Percentiles rank a stretch among this genome's conserved stretches.
Evolutionary conservation across 345 rosid species (phyloP).

Genomic region (Clarkia xantiana): DNA sequence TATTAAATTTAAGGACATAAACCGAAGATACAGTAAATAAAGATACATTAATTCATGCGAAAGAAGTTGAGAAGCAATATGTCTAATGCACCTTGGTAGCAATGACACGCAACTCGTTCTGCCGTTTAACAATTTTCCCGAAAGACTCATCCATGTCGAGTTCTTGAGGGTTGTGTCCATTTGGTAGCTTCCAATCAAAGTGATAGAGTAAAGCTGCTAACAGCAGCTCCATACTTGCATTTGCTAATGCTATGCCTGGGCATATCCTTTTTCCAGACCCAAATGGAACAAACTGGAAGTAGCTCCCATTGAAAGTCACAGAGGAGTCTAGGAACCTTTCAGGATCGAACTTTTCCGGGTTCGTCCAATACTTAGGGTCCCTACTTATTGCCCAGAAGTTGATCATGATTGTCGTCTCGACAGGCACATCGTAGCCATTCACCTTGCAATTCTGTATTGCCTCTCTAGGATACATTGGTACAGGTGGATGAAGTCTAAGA

Average conservation of each 20-base stretch:
- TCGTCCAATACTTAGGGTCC: constrained; percentile 8
- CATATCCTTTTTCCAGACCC: constrained; percentile 14
- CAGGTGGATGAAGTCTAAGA: constrained; percentile 7
- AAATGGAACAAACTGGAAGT: constrained; percentile 11
- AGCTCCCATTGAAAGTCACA: constrained; percentile 5
- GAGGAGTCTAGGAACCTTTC: constrained; percentile 10
- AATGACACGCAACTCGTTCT: neutral
- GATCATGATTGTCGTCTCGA: constrained; percentile 8
- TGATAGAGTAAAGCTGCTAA: constrained; percentile 11
- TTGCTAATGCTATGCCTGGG: constrained; percentile 7
- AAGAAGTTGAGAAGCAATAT: too few species aligned
- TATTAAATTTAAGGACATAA: too few species aligned
- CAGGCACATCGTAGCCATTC: constrained; percentile 8
- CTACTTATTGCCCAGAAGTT: constrained; percentile 11
- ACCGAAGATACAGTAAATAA: too few species aligned
- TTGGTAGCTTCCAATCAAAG: constrained; percentile 11
- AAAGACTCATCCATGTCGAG: constrained; percentile 11
- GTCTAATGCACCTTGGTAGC: too few species aligned
- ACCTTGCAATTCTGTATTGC: neutral
- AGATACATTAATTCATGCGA: too few species aligned
- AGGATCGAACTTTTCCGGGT: constrained; percentile 4
- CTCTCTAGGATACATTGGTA: constrained; percentile 6
- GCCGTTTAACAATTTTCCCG: neutral
- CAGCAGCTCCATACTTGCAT: constrained; percentile 7
- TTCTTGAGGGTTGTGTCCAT: constrained; percentile 2